Evolutionary conservation across 139 green algal species (phyloP), one percentile per base, ranked within the genome.

Genomic region (Asterochloris erici): DNA sequence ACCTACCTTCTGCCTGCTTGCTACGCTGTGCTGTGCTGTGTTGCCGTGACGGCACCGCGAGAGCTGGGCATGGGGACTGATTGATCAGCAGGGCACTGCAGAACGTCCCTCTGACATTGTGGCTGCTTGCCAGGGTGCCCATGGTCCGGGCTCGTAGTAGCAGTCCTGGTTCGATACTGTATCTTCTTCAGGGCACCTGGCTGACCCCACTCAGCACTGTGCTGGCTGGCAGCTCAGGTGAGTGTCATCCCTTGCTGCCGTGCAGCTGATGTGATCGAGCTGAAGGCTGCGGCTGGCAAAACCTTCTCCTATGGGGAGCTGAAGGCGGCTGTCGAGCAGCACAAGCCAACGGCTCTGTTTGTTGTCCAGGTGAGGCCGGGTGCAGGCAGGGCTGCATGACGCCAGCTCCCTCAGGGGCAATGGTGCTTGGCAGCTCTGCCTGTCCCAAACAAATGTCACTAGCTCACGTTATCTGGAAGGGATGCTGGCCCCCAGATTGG

Each of bases 321-420:
- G 14, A 93, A 89, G 77, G 28, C 74, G 17, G 87, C 91, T 19
- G 19, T 98, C 23, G 79, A 91, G 82, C 74, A 91, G 81, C 89
- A 97, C 86, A 97, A 97, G 86, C 94, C 94, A 19, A 89, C 90
- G 23, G 77, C 96, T 73, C 87, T 98, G 24, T 98, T 98, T 90
- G 84, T 98, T 73, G 95, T 90, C 88, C 93, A 96, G 86, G 89
- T 89, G 24, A 66, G 27, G 11, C 28, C n/a, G n/a, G 38, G 38
- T 54, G 38, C 38, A 54, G 38, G 38, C 38, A 54, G 38, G 38
- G 38, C 38, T 54, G 38, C 38, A 54, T 54, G 38, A 54, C 6
- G 38, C 38, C 38, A 54, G 2, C 38, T 54, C 38, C 38, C 4
- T 54, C 2, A 54, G 38, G 38, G 4, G 38, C 38, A 54, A 2